Percentiles rank a stretch among this genome's conserved stretches.
Conservation (phyloP, 331 rosid species). For the Spiraea crenata region DNA sequence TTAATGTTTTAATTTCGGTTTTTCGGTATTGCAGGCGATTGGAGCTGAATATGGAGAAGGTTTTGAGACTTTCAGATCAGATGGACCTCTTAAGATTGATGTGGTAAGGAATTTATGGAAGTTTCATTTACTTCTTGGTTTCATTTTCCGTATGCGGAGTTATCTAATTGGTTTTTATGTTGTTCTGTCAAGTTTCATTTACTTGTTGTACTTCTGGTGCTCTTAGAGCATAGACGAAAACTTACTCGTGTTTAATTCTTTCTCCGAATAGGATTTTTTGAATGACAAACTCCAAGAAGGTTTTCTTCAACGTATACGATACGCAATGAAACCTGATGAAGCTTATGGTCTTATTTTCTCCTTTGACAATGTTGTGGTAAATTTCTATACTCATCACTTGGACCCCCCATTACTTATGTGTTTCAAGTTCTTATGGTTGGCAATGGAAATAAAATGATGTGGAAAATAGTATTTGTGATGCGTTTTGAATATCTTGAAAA, state of each 20-base stretch:
- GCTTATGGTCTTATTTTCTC: constrained; percentile 96
- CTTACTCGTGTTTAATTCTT: constrained; percentile 32
- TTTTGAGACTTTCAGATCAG: constrained; percentile 90
- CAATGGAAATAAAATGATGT: not conserved
- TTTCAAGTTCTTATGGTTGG: not conserved
- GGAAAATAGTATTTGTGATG: not conserved
- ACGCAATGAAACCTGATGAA: constrained; percentile 99
- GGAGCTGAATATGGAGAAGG: constrained; percentile 99
- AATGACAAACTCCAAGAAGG: constrained; percentile 94
- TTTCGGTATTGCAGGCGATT: constrained; percentile 59
- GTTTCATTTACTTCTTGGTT: no score
- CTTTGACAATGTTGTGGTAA: constrained; percentile 96
- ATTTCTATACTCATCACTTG: constrained; percentile 16
- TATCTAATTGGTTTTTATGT: not conserved
- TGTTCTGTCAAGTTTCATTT: not conserved
- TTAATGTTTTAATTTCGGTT: constrained; percentile 5
- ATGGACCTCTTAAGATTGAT: constrained; percentile 90
- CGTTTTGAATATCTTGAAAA: no score
- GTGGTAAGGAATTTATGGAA: constrained; percentile 59
- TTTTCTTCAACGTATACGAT: constrained; percentile 87
- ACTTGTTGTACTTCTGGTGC: constrained; percentile 12
- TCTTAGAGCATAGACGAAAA: constrained; percentile 11
- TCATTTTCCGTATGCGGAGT: not conserved
- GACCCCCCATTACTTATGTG: not conserved
- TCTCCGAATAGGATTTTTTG: constrained; percentile 76